Percentiles rank a stretch among this genome's conserved stretches.
These are phyloP conservation scores for Kitagawia praeruptora DNA, from an alignment of 129 eudicot genomes.

Conservation along the genomic window DNA sequence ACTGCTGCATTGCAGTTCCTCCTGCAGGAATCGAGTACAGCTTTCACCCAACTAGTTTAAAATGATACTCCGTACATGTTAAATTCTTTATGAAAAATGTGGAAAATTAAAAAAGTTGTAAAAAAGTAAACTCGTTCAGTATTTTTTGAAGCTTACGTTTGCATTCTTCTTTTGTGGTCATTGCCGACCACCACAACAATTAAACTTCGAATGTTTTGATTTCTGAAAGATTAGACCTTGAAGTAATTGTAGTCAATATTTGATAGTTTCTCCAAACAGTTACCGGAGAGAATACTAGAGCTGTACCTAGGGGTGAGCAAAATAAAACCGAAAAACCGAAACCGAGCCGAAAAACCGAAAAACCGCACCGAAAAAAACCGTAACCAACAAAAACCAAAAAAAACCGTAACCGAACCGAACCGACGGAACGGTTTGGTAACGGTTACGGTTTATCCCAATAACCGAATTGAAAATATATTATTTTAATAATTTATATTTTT, in stretches of 20 bases:
- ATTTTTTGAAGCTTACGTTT: conserved; percentile 63
- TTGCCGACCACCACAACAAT: conserved; percentile 58
- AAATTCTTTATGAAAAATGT: neutral
- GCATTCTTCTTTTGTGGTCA: conserved; percentile 52
- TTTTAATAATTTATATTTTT: no score
- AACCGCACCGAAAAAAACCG: no score
- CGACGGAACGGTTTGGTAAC: no score
- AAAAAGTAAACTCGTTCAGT: conserved; percentile 40
- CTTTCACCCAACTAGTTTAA: neutral
- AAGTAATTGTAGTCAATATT: neutral
- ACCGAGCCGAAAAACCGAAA: no score
- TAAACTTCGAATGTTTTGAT: conserved; percentile 63
- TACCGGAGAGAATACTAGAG: no score
- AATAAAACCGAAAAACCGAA: no score
- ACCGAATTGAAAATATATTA: no score
- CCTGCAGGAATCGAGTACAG: conserved; percentile 15
- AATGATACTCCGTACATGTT: neutral
- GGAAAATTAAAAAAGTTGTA: neutral
- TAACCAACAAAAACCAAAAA: no score
- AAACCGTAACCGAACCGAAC: no score
- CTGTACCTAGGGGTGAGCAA: no score
- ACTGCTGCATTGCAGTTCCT: conserved; percentile 46
- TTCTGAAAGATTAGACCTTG: conserved; percentile 74
- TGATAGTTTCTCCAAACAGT: no score
- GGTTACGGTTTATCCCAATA: no score